These are phyloP conservation scores for Sechiopsis laciniata DNA, from an alignment of 306 rosid species.

Conservation along the genomic window DNA sequence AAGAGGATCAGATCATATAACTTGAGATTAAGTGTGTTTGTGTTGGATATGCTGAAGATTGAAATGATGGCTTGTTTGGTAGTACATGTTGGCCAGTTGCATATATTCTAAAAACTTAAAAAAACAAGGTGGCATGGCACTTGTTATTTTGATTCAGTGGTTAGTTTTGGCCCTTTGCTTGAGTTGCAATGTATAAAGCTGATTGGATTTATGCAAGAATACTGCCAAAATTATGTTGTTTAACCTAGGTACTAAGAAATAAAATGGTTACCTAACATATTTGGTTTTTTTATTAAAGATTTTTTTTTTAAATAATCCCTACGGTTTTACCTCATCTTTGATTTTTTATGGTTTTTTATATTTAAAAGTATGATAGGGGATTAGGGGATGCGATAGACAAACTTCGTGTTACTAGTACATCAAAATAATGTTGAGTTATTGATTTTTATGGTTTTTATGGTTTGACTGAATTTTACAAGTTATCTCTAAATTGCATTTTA, in stretches of 20 bases:
- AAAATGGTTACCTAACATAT: neutral
- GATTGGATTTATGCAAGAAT: neutral
- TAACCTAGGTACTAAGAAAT: neutral
- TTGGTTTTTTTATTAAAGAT: neutral
- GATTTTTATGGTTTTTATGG: no score
- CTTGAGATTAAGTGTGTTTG: neutral
- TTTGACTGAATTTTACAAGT: neutral
- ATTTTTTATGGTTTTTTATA: no score
- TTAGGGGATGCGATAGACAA: no score
- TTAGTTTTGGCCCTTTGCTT: constrained; percentile 1
- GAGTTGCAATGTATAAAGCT: neutral
- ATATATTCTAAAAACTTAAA: neutral
- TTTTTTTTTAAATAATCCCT: no score
- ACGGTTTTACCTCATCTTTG: neutral
- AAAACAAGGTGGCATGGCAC: neutral
- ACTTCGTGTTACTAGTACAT: no score
- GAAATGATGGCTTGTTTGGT: neutral
- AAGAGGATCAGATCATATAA: neutral
- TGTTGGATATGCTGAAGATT: constrained; percentile 4
- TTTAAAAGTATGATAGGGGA: no score
- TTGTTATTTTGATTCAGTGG: constrained; percentile 2
- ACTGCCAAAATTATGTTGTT: neutral
- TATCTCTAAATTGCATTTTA: no score
- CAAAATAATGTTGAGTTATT: no score
- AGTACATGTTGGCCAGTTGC: neutral